phyloP scores from a whole-genome alignment of 805 yeast genomes.

The Wickerhamomyces ciferrii region DNA sequence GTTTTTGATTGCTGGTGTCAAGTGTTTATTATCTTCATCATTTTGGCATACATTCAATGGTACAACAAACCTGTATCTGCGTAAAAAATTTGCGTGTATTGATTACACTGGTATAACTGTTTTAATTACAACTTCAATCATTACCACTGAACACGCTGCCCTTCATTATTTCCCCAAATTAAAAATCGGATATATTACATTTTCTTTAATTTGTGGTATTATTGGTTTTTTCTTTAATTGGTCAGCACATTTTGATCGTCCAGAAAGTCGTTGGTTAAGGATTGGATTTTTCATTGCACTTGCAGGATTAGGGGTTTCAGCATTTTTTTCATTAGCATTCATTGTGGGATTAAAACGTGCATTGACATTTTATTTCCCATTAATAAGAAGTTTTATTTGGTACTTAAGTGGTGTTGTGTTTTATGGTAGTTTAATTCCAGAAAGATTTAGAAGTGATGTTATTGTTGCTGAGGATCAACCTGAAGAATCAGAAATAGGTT shows the following conservation, averaged over 20 bases:
- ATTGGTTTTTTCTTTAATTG: constrained; percentile 79
- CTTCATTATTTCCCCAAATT: constrained; percentile 53
- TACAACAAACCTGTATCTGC: constrained; percentile 54
- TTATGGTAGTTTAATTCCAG: constrained; percentile 86
- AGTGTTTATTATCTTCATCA: constrained; percentile 74
- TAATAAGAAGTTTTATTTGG: constrained; percentile 66
- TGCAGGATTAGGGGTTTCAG: constrained; percentile 67
- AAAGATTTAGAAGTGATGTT: constrained; percentile 75
- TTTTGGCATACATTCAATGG: constrained; percentile 91
- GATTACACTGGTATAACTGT: constrained; percentile 95
- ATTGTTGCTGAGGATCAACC: constrained; percentile 41
- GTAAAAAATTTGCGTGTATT: constrained; percentile 82
- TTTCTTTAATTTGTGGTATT: constrained; percentile 63
- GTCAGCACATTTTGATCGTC: constrained; percentile 88
- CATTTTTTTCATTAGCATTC: constrained; percentile 51
- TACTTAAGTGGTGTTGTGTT: constrained; percentile 80
- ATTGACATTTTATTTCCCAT: constrained; percentile 55
- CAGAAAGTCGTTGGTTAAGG: constrained; percentile 75
- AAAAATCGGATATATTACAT: constrained; percentile 46
- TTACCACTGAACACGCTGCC: constrained; percentile 80
- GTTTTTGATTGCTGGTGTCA: constrained; percentile 67
- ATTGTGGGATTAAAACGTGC: constrained; percentile 54
- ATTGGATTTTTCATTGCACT: constrained; percentile 76
- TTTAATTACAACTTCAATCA: constrained; percentile 81
- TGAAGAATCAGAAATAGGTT: constrained; percentile 25